Percentiles rank a stretch among this genome's conserved stretches.
Evolutionary conservation across 805 yeast species (phyloP).

Genomic region (Kodamaea jinghongensis): DNA sequence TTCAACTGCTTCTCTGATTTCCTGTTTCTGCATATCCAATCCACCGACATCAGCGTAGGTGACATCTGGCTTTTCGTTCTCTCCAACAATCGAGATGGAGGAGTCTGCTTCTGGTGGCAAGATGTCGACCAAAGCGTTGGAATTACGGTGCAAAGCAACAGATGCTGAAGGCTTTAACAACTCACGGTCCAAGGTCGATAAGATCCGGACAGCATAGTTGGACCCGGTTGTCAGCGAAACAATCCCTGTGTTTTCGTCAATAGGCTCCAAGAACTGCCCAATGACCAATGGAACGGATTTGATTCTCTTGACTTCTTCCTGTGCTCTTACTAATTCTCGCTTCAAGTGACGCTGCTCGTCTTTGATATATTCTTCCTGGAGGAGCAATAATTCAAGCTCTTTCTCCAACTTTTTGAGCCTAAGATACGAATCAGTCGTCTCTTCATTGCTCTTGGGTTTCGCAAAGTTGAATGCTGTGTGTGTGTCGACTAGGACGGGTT

Average conservation of each 20-base stretch:
- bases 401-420: conserved; percentile 86
- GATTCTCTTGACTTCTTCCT: conserved; percentile 96
- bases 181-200: conserved; percentile 93
- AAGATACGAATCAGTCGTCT: conserved; percentile 68
- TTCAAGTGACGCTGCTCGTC: conserved; percentile 97
- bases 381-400: conserved; percentile 74
- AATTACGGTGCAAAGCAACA: conserved; percentile 97
- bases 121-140: conserved; percentile 95
- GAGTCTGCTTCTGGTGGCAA: conserved; percentile 99
- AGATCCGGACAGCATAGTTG: conserved; percentile 91
- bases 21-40: conserved; percentile 98
- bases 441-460: conserved; percentile 19
- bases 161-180: conserved; percentile 90
- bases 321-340: conserved; percentile 92
- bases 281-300: conserved; percentile 97
- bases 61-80: conserved; percentile 87
- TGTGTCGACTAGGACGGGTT: conserved; percentile 15
- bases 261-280: conserved; percentile 97
- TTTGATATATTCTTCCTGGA: conserved; percentile 95
- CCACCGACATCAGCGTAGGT: conserved; percentile 99
- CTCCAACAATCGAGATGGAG: conserved; percentile 90
- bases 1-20: conserved; percentile 97
- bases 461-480: conserved; percentile 5
- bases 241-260: conserved; percentile 94
- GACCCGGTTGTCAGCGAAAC: conserved; percentile 98